Percentiles rank a stretch among this genome's conserved stretches.
Conservation (phyloP, 345 rosid genomes). For the Eucalyptus curtisii region DNA sequence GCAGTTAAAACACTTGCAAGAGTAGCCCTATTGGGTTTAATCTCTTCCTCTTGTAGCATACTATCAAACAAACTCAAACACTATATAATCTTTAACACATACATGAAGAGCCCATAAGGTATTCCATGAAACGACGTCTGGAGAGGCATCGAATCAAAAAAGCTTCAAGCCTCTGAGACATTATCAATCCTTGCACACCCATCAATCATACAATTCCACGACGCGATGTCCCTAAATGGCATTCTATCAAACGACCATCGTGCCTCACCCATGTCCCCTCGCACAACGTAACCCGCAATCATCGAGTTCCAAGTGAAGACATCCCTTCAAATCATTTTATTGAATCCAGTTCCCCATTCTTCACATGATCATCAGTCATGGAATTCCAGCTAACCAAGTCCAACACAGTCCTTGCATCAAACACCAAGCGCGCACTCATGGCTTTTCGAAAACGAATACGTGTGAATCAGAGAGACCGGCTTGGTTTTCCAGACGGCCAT, state of each 20-base stretch:
- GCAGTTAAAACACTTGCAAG: slow-evolving; percentile 44
- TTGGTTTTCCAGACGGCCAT: slow-evolving; percentile 81
- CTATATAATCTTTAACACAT: slow-evolving; percentile 26
- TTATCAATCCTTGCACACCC: slow-evolving; percentile 45
- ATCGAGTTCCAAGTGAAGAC: neutral
- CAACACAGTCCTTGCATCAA: slow-evolving; percentile 20
- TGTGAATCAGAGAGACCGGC: slow-evolving; percentile 61
- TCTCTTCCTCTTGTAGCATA: slow-evolving; percentile 22
- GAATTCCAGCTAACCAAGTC: slow-evolving; percentile 50
- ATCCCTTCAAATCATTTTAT: neutral
- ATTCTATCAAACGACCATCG: slow-evolving; percentile 27
- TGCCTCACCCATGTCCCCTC: slow-evolving; percentile 28
- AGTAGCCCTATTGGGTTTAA: slow-evolving; percentile 35
- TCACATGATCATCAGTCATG: slow-evolving; percentile 37
- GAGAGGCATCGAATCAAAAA: slow-evolving; percentile 7
- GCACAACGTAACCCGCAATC: slow-evolving; percentile 22
- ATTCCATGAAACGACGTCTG: slow-evolving; percentile 17
- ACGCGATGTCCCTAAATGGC: slow-evolving; percentile 23
- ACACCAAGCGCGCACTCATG: slow-evolving; percentile 19
- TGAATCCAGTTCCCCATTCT: slow-evolving; percentile 10
- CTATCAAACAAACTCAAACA: slow-evolving; percentile 30
- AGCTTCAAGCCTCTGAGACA: slow-evolving; percentile 1
- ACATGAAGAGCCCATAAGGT: slow-evolving; percentile 29
- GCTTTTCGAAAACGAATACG: slow-evolving; percentile 9
- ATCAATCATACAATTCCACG: slow-evolving; percentile 49